Base-by-base conservation (phyloP, 768 basidiomycete genomes). In the Amanita pallidorosea region DNA sequence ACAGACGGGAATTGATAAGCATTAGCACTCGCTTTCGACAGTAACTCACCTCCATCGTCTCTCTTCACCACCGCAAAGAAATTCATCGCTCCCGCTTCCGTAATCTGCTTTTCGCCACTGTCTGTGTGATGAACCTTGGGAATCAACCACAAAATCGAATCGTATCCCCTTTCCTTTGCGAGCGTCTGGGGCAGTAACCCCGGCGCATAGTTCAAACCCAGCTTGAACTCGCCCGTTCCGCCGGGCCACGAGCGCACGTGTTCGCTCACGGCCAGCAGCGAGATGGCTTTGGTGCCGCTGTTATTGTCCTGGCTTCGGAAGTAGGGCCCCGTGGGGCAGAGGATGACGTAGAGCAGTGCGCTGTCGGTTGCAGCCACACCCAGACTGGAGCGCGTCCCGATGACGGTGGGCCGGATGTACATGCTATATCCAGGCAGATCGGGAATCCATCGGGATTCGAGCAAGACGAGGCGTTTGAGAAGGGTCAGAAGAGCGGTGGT, bases 371-470 rank as follows among this genome's bases (percentile, higher is more conserved):
- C 77, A 4, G 74, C 72, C 1, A 91, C 81, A 33, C 80, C 76
- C 22, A 86, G 44, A 69, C 69, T 62, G 4, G 68, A 40, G 17
- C 74, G 74, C 2, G 77, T 79, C 6, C 76, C 77, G 50, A 79
- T 85, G 60, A 88, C 66, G 5, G 83, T 91, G 20, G 89, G 85
- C 42, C 93, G 83, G 56, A 96, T 77, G 70, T 95, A 97, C 33
- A 97, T 70, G 52, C 85, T 88, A 64, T 88, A 80, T 12, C 85
- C 91, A 2, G 78, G 71, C 11, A 70, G 64, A 2, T 70, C 66
- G 3, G 92, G 93, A 29, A 96, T 89, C 92, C 93, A 96, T 9
- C 83, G 77, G n/a, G 71, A 65, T 40, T 97, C 93, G 42, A 85
- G 55, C 37, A 61, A 49, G 45, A 88, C 80, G 53, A 97, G 76